phyloP scores from a whole-genome alignment of 495 filamentous ascomycete species.

The Mycothermus thermophilus region DNA sequence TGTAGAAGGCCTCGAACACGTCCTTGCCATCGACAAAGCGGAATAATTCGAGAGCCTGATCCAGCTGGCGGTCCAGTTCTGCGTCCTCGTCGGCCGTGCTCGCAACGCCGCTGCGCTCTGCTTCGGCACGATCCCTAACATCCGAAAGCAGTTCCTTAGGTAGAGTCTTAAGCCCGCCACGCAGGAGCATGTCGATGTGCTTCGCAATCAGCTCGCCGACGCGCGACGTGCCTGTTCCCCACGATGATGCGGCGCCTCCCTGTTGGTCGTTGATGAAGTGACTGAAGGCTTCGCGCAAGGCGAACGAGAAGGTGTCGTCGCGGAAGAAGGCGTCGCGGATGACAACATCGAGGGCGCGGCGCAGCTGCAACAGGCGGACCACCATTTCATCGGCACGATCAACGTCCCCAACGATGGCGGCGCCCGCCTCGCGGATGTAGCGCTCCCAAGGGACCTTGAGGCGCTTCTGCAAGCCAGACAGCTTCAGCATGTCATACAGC shows the following conservation, averaged over 20 bases:
- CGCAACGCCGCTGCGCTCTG: slow-evolving; percentile 40
- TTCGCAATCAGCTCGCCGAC: slow-evolving; percentile 98
- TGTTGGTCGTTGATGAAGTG: slow-evolving; percentile 79
- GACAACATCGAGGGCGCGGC: slow-evolving; percentile 61
- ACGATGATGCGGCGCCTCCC: slow-evolving; percentile 40
- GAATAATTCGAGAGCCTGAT: slow-evolving; percentile 85
- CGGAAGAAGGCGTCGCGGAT: slow-evolving; percentile 58
- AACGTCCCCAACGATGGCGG: slow-evolving; percentile 65
- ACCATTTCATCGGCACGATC: slow-evolving; percentile 77
- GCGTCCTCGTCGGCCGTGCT: slow-evolving; percentile 69
- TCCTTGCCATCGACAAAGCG: slow-evolving; percentile 94
- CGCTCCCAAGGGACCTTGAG: slow-evolving; percentile 58
- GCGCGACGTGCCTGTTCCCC: slow-evolving; percentile 74
- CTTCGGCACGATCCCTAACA: slow-evolving; percentile 32
- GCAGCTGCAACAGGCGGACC: slow-evolving; percentile 63
- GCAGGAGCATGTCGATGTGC: slow-evolving; percentile 81
- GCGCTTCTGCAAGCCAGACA: slow-evolving; percentile 46
- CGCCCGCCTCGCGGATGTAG: slow-evolving; percentile 67
- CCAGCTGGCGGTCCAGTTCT: slow-evolving; percentile 77
- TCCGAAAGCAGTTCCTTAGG: slow-evolving; percentile 43
- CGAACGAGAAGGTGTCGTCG: slow-evolving; percentile 59
- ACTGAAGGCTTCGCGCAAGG: slow-evolving; percentile 69
- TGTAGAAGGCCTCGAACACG: slow-evolving; percentile 97
- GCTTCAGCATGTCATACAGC: slow-evolving; percentile 63
- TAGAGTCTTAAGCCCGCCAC: slow-evolving; percentile 71